Conservation (phyloP, 75 land plant species). For the Cryptomeria japonica region DNA sequence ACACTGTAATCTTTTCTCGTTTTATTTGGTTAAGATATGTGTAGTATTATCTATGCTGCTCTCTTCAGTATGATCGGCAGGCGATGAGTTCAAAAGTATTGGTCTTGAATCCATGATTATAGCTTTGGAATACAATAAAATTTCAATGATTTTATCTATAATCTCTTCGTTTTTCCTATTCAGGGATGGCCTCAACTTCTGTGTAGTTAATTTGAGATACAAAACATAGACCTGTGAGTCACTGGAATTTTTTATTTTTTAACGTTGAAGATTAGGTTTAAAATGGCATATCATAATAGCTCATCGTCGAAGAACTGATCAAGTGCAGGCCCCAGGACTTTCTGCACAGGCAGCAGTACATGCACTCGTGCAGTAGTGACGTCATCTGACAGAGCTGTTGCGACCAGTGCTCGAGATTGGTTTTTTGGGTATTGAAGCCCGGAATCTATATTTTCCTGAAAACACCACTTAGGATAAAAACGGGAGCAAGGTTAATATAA, state of each 20-base stretch:
- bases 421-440: background rate
- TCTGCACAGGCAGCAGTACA: background rate
- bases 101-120: background rate
- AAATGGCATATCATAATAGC: background rate
- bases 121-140: background rate
- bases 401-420: background rate
- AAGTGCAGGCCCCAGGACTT: too few relatives aligned
- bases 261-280: background rate
- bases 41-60: background rate
- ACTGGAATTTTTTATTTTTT: too few relatives aligned
- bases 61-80: background rate
- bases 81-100: background rate
- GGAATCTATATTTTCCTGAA: background rate
- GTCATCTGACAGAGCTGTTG: background rate
- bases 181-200: background rate
- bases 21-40: background rate
- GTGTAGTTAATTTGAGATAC: background rate
- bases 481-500: too few relatives aligned
- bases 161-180: background rate
- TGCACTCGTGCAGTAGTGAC: background rate
- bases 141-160: background rate
- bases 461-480: too few relatives aligned
- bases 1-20: background rate
- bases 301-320: background rate
- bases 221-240: background rate